phyloP scores from a whole-genome alignment of 2,329 filamentous ascomycete species.

The Monilinia polystroma region DNA sequence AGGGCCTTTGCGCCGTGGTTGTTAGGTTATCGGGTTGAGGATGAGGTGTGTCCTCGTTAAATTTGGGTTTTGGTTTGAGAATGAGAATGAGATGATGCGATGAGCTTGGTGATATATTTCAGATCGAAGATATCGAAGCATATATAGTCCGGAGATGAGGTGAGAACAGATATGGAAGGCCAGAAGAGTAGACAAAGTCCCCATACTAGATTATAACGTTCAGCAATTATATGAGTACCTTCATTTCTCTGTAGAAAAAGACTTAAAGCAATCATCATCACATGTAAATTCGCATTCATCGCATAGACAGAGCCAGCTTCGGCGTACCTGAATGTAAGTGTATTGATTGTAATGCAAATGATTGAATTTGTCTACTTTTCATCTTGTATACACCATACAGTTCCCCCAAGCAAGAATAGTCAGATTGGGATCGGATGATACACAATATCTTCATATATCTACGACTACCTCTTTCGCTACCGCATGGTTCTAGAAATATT shows the following conservation, averaged over 20 bases:
- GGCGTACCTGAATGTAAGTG: not conserved
- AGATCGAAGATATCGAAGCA: not conserved
- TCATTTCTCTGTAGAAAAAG: not conserved
- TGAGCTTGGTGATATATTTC: not conserved
- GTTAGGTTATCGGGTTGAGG: slow-evolving; percentile 44
- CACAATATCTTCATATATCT: too few relatives aligned
- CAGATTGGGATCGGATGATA: too few relatives aligned
- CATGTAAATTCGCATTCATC: not conserved
- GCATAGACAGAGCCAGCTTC: too few relatives aligned
- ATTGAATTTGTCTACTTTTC: not conserved
- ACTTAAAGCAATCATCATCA: not conserved
- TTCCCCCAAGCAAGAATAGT: too few relatives aligned
- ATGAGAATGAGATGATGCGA: not conserved
- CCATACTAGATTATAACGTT: not conserved
- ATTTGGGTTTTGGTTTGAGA: not conserved
- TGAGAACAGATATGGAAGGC: not conserved
- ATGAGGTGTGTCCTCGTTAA: slow-evolving; percentile 37
- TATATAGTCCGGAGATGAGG: not conserved
- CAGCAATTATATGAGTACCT: not conserved
- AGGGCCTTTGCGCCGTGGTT: slow-evolving; percentile 43
- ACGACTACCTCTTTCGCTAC: too few relatives aligned
- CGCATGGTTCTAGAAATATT: too few relatives aligned
- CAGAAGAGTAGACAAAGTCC: not conserved
- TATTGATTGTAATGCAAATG: not conserved
- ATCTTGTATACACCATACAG: too few relatives aligned